phyloP scores from a whole-genome alignment of 1,284 basidiomycete genomes.

The Ceratobasidium theobromae region DNA sequence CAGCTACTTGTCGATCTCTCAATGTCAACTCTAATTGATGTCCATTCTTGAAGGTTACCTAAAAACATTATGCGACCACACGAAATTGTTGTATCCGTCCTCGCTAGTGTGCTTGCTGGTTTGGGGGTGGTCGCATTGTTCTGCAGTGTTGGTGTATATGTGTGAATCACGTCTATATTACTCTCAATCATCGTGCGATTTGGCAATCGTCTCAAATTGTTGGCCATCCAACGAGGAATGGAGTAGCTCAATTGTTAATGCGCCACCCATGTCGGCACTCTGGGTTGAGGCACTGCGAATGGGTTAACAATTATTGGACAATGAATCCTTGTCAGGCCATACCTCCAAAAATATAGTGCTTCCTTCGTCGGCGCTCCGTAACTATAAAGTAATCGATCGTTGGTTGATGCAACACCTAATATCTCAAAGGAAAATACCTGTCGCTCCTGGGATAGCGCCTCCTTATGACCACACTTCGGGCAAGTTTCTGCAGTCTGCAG shows the following conservation, averaged over 20 bases:
- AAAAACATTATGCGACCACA: constrained; percentile 66
- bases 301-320: neutral
- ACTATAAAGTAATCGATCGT: constrained; percentile 52
- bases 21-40: constrained; percentile 37
- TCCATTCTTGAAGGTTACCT: constrained; percentile 48
- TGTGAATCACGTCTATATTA: constrained; percentile 47
- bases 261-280: constrained; percentile 73
- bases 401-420: neutral
- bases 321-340: constrained; percentile 55
- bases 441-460: constrained; percentile 75
- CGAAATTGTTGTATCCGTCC: constrained; percentile 66
- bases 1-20: constrained; percentile 29
- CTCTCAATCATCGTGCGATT: neutral
- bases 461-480: constrained; percentile 82
- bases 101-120: constrained; percentile 77
- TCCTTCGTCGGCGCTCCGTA: constrained; percentile 88
- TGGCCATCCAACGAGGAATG: neutral
- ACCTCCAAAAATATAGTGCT: constrained; percentile 62
- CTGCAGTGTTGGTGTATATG: constrained; percentile 82
- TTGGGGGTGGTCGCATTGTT: constrained; percentile 86
- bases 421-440: constrained; percentile 53
- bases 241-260: constrained; percentile 61
- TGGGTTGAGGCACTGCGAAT: constrained; percentile 56
- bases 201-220: neutral
- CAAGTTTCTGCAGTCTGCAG: constrained; percentile 88